Conservation (phyloP, 768 basidiomycete genomes). For the Amylocystis lapponica region DNA sequence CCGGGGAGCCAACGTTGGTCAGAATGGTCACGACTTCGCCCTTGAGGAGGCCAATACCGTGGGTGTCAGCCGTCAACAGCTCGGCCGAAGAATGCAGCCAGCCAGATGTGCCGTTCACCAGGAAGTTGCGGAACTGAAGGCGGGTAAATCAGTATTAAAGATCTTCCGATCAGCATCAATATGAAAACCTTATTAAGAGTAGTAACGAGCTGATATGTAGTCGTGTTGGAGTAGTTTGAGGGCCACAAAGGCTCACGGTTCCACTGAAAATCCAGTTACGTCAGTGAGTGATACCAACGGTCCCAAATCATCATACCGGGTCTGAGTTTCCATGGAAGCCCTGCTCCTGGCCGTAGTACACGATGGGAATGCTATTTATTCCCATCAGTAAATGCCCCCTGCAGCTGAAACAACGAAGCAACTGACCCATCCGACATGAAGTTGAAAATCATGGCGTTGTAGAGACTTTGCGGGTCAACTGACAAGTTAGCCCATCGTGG, state of each 20-base stretch:
- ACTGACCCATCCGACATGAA: conserved; percentile 68
- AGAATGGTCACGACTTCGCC: conserved; percentile 55
- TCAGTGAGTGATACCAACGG: conserved; percentile 1
- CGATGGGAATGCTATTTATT: conserved; percentile 54
- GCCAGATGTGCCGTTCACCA: conserved; percentile 38
- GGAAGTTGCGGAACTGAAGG: conserved; percentile 55
- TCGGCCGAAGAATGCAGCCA: conserved; percentile 50
- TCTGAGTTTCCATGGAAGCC: conserved; percentile 56
- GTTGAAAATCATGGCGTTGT: conserved; percentile 68
- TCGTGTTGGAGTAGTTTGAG: conserved; percentile 54
- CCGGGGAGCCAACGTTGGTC: conserved; percentile 73
- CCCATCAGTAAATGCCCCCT: not conserved
- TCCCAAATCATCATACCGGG: conserved; percentile 38
- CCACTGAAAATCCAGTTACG: conserved; percentile 31
- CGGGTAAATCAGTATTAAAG: not conserved
- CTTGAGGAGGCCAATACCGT: conserved; percentile 61
- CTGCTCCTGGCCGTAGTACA: conserved; percentile 82
- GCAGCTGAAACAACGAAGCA: not conserved
- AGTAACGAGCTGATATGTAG: conserved; percentile 51
- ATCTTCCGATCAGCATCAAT: not conserved
- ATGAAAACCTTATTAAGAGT: conserved; percentile 53
- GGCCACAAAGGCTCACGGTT: conserved; percentile 79
- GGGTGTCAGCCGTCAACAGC: conserved; percentile 43
- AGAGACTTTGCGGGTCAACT: conserved; percentile 67
- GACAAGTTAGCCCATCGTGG: conserved; percentile 70